Conservation (phyloP, 2,329 filamentous ascomycete species). For the Xylariaceae sp. region DNA sequence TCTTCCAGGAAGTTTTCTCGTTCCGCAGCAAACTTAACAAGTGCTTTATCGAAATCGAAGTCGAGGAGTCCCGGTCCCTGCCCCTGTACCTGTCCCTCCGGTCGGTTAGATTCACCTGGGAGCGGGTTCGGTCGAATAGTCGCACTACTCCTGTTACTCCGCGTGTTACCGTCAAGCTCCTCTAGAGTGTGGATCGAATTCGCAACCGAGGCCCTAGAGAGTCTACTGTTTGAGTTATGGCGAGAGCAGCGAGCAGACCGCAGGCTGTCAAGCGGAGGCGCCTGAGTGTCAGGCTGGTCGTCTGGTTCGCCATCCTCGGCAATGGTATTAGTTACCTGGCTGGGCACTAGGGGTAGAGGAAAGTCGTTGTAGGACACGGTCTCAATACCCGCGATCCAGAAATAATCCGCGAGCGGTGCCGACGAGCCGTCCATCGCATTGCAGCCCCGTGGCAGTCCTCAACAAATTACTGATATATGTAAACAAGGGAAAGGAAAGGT, state of each 20-base stretch:
- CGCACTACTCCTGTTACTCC: conserved; percentile 61
- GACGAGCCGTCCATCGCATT: conserved; percentile 56
- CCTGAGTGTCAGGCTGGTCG: conserved; percentile 33
- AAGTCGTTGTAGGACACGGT: conserved; percentile 59
- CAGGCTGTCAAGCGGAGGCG: conserved; percentile 32
- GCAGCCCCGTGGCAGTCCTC: conserved; percentile 23
- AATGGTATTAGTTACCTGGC: conserved; percentile 53
- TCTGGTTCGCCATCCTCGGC: conserved; percentile 57
- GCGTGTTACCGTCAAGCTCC: conserved; percentile 52
- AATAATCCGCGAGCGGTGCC: conserved; percentile 66
- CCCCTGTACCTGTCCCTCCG: conserved; percentile 36
- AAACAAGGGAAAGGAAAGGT: conserved; percentile 1
- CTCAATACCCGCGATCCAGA: conserved; percentile 70
- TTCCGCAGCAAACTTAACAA: conserved; percentile 93
- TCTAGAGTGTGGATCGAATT: conserved; percentile 53
- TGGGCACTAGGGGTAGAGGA: conserved; percentile 35
- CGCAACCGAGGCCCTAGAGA: conserved; percentile 49
- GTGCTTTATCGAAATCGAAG: conserved; percentile 88
- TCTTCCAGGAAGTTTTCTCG: conserved; percentile 91
- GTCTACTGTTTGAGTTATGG: conserved; percentile 53
- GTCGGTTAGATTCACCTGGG: conserved; percentile 26
- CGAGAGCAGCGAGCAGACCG: conserved; percentile 53
- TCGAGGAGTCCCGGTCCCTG: conserved; percentile 48
- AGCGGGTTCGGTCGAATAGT: conserved; percentile 50
- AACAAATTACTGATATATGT: conserved; percentile 6